Evolutionary conservation across 2,329 filamentous ascomycete genomes (phyloP).

Genomic region (Pestalotiopsis fici): DNA sequence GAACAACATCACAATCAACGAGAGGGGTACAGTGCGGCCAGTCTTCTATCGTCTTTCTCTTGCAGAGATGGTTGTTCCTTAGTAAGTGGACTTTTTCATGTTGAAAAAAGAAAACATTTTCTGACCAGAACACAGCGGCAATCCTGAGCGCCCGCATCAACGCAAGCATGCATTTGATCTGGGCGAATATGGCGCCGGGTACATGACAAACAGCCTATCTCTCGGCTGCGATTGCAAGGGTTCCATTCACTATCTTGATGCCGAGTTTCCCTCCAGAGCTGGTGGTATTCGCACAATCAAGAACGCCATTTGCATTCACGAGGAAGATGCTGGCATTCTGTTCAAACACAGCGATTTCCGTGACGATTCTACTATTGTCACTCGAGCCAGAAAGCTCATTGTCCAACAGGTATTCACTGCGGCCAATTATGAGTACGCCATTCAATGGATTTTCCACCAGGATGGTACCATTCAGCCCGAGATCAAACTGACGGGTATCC

Average conservation of each 20-base stretch:
- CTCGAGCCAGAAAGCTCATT: conserved; percentile 81
- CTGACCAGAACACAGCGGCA: conserved; percentile 46
- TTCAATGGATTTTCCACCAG: conserved; percentile 50
- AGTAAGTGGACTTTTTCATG: conserved; percentile 39
- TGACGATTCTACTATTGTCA: conserved; percentile 84
- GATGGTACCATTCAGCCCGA: conserved; percentile 91
- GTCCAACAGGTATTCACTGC: conserved; percentile 93
- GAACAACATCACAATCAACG: conserved; percentile 87
- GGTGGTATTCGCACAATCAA: conserved; percentile 81
- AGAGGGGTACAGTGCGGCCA: conserved; percentile 74
- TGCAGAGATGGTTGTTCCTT: conserved; percentile 92
- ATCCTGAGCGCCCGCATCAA: conserved; percentile 78
- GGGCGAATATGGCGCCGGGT: conserved; percentile 79
- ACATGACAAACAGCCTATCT: conserved; percentile 78
- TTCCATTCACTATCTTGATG: conserved; percentile 88
- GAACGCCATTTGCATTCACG: conserved; percentile 94
- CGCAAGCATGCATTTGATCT: conserved; percentile 82
- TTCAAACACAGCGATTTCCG: conserved; percentile 96
- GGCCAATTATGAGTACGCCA: conserved; percentile 88
- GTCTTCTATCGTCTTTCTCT: conserved; percentile 89
- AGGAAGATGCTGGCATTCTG: conserved; percentile 87
- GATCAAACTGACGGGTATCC: conserved; percentile 86
- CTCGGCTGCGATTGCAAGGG: conserved; percentile 87
- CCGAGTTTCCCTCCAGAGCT: conserved; percentile 76
- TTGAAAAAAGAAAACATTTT: background rate